A percentile compares a stretch with the other conserved stretches of the same genome.
These are phyloP conservation scores for Podaxis sp. DNA, from an alignment of 768 basidiomycete species.

Conservation along the genomic window DNA sequence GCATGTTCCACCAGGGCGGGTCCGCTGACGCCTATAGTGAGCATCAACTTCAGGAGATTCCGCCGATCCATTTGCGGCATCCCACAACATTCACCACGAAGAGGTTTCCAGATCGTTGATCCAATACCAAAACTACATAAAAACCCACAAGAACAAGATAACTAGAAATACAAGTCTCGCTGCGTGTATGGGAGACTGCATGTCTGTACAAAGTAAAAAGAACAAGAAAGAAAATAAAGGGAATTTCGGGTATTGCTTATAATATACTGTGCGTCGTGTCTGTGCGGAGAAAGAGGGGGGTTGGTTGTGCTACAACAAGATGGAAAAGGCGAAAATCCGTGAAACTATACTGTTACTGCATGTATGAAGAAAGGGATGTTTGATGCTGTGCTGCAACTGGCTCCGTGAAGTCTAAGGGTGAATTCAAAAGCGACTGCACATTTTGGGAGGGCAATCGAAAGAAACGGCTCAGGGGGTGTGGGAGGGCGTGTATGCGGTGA, in stretches of 20 bases:
- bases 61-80: no score
- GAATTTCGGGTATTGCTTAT: neutral
- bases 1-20: no score
- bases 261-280: slow-evolving; percentile 7
- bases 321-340: neutral
- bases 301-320: slow-evolving; percentile 13
- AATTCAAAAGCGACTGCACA: neutral
- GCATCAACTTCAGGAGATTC: no score
- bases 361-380: neutral
- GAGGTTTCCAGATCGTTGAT: neutral
- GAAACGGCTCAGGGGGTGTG: neutral
- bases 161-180: slow-evolving; percentile 14
- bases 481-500: neutral
- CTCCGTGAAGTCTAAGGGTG: neutral
- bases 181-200: slow-evolving; percentile 18
- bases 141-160: neutral
- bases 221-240: neutral
- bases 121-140: neutral
- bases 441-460: neutral
- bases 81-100: no score
- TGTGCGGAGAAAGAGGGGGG: slow-evolving; percentile 5
- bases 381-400: neutral
- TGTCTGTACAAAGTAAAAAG: slow-evolving; percentile 3
- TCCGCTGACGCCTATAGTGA: no score
- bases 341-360: neutral